Conservation (phyloP, 495 filamentous ascomycete species). For the Aspergillus coremiiformis region DNA sequence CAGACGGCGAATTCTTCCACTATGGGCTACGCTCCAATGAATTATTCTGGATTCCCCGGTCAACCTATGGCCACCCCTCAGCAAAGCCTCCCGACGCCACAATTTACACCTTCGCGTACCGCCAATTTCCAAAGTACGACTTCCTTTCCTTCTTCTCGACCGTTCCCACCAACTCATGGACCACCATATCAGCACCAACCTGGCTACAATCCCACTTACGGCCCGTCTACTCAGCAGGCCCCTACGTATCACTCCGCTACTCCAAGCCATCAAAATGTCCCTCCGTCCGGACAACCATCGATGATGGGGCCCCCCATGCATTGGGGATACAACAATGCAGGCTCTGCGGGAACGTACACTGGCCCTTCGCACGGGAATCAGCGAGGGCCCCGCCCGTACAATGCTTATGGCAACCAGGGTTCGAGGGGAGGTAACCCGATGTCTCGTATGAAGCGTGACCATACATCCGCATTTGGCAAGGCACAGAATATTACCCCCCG, state of each 20-base stretch:
- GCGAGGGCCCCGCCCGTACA: constrained; percentile 38
- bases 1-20: constrained; percentile 16
- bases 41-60: constrained; percentile 26
- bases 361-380: constrained; percentile 18
- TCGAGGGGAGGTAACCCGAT: constrained; percentile 33
- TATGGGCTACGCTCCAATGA: constrained; percentile 26
- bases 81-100: constrained; percentile 22
- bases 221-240: constrained; percentile 18
- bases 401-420: constrained; percentile 35
- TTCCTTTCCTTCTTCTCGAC: constrained; percentile 18
- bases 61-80: constrained; percentile 21
- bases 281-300: constrained; percentile 32
- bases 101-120: constrained; percentile 21
- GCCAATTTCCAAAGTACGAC: constrained; percentile 20
- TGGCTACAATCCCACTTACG: constrained; percentile 26
- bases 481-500: constrained; percentile 29
- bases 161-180: constrained; percentile 19
- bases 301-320: constrained; percentile 53
- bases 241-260: constrained; percentile 21
- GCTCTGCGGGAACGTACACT: constrained; percentile 16
- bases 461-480: constrained; percentile 37
- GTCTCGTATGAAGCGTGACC: constrained; percentile 30
- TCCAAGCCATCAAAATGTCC: constrained; percentile 19
- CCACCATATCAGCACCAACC: constrained; percentile 23
- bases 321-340: constrained; percentile 47